Evolutionary conservation across 495 filamentous ascomycete species (phyloP), one percentile per base, ranked within the genome.

Genomic region (Aspergillus heteromorphus): DNA sequence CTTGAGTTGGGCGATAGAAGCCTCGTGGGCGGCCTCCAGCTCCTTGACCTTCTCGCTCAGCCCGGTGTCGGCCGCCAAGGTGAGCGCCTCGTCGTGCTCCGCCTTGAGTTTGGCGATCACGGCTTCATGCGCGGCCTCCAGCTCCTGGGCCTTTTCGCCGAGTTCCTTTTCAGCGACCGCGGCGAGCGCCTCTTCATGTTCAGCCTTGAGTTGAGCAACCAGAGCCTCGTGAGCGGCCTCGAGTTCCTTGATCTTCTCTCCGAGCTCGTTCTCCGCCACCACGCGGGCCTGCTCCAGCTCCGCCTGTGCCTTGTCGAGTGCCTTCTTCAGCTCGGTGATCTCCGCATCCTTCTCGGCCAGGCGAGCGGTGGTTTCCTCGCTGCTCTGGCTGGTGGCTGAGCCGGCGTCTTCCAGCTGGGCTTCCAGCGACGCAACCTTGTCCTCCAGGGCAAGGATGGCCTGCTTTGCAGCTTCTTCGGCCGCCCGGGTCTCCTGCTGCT

Each of bases 401-500:
- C 72, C 68, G 16, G 73, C 67, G 11, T 67, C 66, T 9, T 61
- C 57, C 25, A 76, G 62, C 53, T 74, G 66, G n/a, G 63, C 50
- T 56, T 75, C 68, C n/a, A 76, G 62, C 21, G 68, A 60, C 10
- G 67, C 23, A 41, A 75, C 59, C 52, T 76, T 71, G 45, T 69
- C 67, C 51, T 75, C 63, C n/a, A 74, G 60, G 9, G 50, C 51
- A 1, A 61, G 55, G 31, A 67, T 54, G 14, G 65, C 60, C 18
- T 65, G 55, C 20, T 73, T 67, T 4, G 71, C 65, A 40, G 70
- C 58, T 17, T 73, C 69, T 52, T 79, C 75, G n/a, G 74, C 69
- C 16, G 69, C 70, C 10, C 60, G 61, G 29, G 74, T 64, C 36
- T 72, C 75, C 40, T 74, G 60, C 23, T 76, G 64, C 55, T 77